Base-by-base conservation (phyloP, 2,329 filamentous ascomycete species). In the Metarhizium album region DNA sequence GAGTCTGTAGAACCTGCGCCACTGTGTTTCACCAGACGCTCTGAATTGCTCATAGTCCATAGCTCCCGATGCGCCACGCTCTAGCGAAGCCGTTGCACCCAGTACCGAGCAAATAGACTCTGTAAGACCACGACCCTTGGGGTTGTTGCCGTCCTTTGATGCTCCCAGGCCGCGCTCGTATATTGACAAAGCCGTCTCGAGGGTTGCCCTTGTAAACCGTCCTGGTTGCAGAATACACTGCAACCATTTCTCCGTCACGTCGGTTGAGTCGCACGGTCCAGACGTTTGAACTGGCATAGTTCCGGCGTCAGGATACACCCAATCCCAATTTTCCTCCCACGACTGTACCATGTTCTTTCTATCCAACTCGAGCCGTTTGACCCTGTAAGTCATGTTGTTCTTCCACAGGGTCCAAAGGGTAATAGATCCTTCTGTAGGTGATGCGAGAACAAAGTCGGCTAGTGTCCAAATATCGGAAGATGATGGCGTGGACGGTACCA, bases 1-100 rank as follows among this genome's bases (percentile, higher is more conserved):
- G 18, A 97, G 76, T 31, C 90, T 83, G 70, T 90, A 95, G 67
- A 95, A 95, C 47, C 87, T 81, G 55, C 86, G 82, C 93, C 93
- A 98, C 64, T 95, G 90, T 11, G 79, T 76, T 62, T 93, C 86
- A 49, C 85, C 83, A 31, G 87, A 83, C 33, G 75, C 72, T 51
- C 86, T 79, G 63, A 90, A 93, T 52, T 83, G 77, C 23, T 86
- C 81, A 58, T 87, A 88, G 60, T 94, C 86, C 67, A 87, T 80
- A 27, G 77, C 78, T 14, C 82, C 82, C 14, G 80, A 75, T 9
- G 80, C 70, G 29, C 72, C 74, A 49, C 80, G 81, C 43, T 79
- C 76, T 35, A 90, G 70, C 1, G 79, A 75, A 14, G 87, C 82
- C 11, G 85, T 86, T 6, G 82, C 78, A 16, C 83, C 80, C 35